Base-by-base conservation (phyloP, 2,329 filamentous ascomycete species). In the Fusarium sp. region DNA sequence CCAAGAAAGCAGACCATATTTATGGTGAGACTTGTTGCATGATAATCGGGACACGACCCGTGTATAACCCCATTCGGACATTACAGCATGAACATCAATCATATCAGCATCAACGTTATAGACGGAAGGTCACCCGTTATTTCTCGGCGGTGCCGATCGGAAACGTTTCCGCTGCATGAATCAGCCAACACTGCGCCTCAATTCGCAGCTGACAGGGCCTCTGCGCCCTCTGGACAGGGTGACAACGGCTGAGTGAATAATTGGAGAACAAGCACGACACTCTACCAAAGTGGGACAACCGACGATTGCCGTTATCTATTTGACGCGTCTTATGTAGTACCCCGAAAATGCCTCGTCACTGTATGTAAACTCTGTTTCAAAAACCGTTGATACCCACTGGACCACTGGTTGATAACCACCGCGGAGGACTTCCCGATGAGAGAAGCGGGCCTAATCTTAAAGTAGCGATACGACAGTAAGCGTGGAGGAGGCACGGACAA, bases 371-470 rank as follows among this genome's bases (percentile, higher is more conserved):
- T 53, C 44, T 38, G 34, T 38, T 38, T 38, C 34, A n/a, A 38
- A 38, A 18, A 12, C 47, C 44, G 56, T 45, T 41, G 24, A 45
- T 65, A 20, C 43, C 10, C 45, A 20, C 6, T 18, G 29, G 29
- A 34, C 10, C 45, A 20, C 6, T 18, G 29, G 29, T 12, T 25
- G 25, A 30, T 60, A n/a, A n/a, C n/a, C n/a, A 44, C 29, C 60
- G 61, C 53, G 62, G 61, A 65, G 38, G 20, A 15, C 13, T 65
- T 60, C 62, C 62, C 29, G 55, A 61, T 48, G 54, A 62, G 41
- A 62, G 41, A 54, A 24, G 22, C 15, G 60, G 60, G 16, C 3
- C 38, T 15, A 24, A 49, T 11, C 18, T 27, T 6, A 18, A 41
- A 25, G 15, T 22, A n/a, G 34, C 34, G 34, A 38, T 38, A 38